phyloP scores from a whole-genome alignment of 1,139 yeast species.

The Taiozyma onychis region DNA sequence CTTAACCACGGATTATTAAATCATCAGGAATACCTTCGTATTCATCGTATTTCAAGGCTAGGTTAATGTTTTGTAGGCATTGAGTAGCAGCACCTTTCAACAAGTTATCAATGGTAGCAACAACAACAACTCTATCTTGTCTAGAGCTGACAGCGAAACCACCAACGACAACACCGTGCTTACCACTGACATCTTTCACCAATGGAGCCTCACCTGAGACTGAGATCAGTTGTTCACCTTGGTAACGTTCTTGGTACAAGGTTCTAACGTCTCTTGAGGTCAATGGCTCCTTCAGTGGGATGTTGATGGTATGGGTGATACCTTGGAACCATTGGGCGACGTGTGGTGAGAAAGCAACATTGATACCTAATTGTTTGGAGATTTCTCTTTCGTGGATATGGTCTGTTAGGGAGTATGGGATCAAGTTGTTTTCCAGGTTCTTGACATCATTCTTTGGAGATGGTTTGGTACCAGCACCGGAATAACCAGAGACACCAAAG shows the following conservation, averaged over 20 bases:
- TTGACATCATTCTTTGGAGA: conserved; percentile 88
- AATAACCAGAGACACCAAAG: conserved; percentile 96
- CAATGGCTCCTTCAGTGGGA: conserved; percentile 72
- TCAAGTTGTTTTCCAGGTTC: conserved; percentile 70
- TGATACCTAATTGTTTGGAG: conserved; percentile 67
- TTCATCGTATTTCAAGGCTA: conserved; percentile 86
- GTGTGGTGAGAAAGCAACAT: conserved; percentile 91
- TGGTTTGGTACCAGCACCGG: conserved; percentile 99
- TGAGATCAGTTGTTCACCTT: conserved; percentile 79
- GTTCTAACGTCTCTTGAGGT: conserved; percentile 80
- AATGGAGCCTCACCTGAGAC: conserved; percentile 88
- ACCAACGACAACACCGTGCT: conserved; percentile 92
- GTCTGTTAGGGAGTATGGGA: conserved; percentile 93
- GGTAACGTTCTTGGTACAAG: conserved; percentile 83
- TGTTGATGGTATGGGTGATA: conserved; percentile 83
- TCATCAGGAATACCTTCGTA: conserved; percentile 84
- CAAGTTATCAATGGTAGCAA: conserved; percentile 92
- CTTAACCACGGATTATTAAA: conserved; percentile 27
- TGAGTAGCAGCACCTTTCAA: conserved; percentile 99
- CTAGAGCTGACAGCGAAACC: conserved; percentile 90
- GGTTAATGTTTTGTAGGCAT: conserved; percentile 91
- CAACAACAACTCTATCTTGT: conserved; percentile 86
- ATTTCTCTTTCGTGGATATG: conserved; percentile 96
- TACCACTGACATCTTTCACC: conserved; percentile 86
- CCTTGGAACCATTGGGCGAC: conserved; percentile 99